Percentiles rank a stretch among this genome's conserved stretches.
These are phyloP conservation scores for Epichloe aotearoae DNA, from an alignment of 2,329 filamentous ascomycete species.

Conservation along the genomic window DNA sequence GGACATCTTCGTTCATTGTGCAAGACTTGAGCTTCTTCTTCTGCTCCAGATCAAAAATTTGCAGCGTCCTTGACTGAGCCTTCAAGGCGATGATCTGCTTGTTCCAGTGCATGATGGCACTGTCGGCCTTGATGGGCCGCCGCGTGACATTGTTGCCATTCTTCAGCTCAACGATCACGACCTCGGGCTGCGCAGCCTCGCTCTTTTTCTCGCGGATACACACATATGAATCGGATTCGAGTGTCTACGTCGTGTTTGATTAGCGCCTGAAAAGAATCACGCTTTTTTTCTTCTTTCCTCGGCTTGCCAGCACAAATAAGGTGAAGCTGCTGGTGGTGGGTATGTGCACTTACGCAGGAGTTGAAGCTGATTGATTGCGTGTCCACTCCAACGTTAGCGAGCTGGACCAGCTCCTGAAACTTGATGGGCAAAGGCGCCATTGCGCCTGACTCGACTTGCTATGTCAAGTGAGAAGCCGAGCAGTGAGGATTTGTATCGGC, in stretches of 20 bases:
- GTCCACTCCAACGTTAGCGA: slow-evolving; percentile 35
- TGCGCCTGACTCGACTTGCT: slow-evolving; percentile 18
- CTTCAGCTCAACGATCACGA: slow-evolving; percentile 96
- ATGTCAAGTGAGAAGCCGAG: slow-evolving; percentile 12
- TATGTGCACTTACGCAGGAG: slow-evolving; percentile 45
- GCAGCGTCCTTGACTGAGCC: slow-evolving; percentile 83
- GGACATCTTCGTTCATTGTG: slow-evolving; percentile 91
- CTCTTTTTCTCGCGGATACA: slow-evolving; percentile 92
- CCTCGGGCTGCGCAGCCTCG: slow-evolving; percentile 73
- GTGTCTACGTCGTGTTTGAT: slow-evolving; percentile 46
- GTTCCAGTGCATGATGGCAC: slow-evolving; percentile 98
- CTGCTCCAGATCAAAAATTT: slow-evolving; percentile 89
- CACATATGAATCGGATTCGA: slow-evolving; percentile 94
- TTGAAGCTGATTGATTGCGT: slow-evolving; percentile 57
- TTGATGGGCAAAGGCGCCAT: slow-evolving; percentile 74
- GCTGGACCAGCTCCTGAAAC: slow-evolving; percentile 80
- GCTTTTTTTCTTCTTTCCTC: not conserved
- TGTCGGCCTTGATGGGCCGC: slow-evolving; percentile 95
- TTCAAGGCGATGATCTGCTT: slow-evolving; percentile 94
- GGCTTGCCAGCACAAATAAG: not conserved
- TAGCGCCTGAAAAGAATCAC: not conserved
- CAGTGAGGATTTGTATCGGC: slow-evolving; percentile 3
- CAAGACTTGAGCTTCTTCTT: slow-evolving; percentile 96
- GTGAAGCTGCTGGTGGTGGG: not conserved
- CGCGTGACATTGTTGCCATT: slow-evolving; percentile 92